These are phyloP conservation scores for Rhizopus delemar DNA, from an alignment of 371 early-diverging fungal genomes.

Conservation along the genomic window DNA sequence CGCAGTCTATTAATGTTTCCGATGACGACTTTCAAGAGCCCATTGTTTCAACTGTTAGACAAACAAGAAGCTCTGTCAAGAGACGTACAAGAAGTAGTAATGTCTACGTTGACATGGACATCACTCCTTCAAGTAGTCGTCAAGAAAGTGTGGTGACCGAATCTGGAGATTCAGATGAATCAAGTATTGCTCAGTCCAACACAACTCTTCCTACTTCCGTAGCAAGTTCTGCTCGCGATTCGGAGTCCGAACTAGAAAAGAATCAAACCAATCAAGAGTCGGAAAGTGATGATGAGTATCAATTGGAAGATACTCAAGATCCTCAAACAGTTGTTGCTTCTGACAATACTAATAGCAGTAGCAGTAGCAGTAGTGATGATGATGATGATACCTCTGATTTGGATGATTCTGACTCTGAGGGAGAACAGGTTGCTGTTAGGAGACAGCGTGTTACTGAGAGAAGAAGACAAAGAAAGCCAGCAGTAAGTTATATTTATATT, in stretches of 20 bases:
- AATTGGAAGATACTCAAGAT: neutral
- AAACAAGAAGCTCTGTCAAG: neutral
- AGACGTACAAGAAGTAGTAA: neutral
- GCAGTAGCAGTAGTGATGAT: neutral
- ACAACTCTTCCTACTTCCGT: neutral
- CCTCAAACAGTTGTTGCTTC: neutral
- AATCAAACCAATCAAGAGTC: neutral
- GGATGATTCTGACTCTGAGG: too few species aligned
- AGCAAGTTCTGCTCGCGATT: neutral
- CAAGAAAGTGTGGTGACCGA: neutral
- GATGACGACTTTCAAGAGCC: constrained; percentile 16
- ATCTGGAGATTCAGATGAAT: neutral
- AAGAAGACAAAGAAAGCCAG: neutral
- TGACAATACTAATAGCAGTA: too few species aligned
- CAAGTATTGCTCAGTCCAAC: neutral
- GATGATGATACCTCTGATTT: neutral
- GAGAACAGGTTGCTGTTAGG: neutral
- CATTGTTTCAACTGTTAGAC: neutral
- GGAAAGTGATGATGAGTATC: neutral
- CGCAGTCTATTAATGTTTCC: neutral
- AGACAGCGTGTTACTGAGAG: neutral
- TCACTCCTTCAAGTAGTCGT: neutral
- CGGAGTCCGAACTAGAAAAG: too few species aligned
- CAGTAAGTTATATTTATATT: neutral
- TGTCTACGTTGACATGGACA: too few species aligned